Percentiles rank a stretch among this genome's conserved stretches.
These are phyloP conservation scores for Umbelopsis isabellina DNA, from an alignment of 192 early-diverging fungal genomes.

Conservation along the genomic window DNA sequence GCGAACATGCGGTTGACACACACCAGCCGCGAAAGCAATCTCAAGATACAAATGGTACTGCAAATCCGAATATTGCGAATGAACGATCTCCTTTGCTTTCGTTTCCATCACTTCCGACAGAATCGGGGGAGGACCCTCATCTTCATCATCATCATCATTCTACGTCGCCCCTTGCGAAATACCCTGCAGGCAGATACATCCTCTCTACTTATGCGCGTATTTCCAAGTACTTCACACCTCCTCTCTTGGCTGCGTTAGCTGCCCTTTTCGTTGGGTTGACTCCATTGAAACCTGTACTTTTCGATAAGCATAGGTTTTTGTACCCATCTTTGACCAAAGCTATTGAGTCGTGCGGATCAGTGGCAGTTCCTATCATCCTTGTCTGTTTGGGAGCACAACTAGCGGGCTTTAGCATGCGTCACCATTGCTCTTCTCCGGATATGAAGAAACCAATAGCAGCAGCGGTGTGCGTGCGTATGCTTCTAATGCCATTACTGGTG, in stretches of 20 bases:
- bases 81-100: constrained; percentile 5
- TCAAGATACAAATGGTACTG: neutral
- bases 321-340: constrained; percentile 66
- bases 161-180: neutral
- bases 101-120: constrained; percentile 2
- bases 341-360: constrained; percentile 73
- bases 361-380: constrained; percentile 77
- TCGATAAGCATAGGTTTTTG: constrained; percentile 57
- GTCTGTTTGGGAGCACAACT: constrained; percentile 78
- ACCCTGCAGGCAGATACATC: constrained; percentile 2
- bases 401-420: constrained; percentile 24
- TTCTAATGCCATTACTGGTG: constrained; percentile 43
- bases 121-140: neutral
- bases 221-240: constrained; percentile 62
- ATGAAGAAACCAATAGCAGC: constrained; percentile 34
- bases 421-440: constrained; percentile 1
- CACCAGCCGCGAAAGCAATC: neutral
- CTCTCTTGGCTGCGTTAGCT: constrained; percentile 69
- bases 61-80: neutral
- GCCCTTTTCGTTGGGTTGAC: constrained; percentile 70
- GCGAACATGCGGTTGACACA: neutral
- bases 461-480: constrained; percentile 38
- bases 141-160: too few relatives aligned
- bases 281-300: constrained; percentile 63
- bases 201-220: constrained; percentile 3